Evolutionary conservation across 2,329 filamentous ascomycete genomes (phyloP).

Genomic region (Cladosporium sp.): DNA sequence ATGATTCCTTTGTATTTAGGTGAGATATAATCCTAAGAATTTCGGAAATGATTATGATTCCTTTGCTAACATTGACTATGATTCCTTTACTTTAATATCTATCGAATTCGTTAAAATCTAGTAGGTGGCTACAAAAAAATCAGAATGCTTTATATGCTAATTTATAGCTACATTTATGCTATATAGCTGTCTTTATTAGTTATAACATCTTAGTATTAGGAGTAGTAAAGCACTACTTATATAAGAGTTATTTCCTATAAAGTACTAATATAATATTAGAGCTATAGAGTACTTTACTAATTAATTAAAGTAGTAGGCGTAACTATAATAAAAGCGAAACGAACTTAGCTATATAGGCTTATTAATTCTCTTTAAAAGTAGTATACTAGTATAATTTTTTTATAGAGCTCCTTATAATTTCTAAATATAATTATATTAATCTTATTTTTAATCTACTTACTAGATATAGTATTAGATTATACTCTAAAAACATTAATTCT

Average conservation of each 20-base stretch:
- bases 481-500: too few relatives aligned
- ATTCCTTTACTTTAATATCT: constrained; percentile 2
- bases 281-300: not conserved
- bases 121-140: not conserved
- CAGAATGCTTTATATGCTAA: not conserved
- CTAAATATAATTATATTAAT: too few relatives aligned
- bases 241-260: not conserved
- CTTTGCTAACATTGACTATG: not conserved
- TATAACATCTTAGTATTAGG: not conserved
- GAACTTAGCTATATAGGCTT: too few relatives aligned
- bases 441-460: too few relatives aligned
- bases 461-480: too few relatives aligned
- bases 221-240: not conserved
- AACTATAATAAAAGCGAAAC: constrained; percentile 5
- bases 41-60: constrained; percentile 5
- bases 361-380: too few relatives aligned
- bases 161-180: not conserved
- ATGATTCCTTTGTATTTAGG: constrained; percentile 7
- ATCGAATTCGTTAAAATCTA: not conserved
- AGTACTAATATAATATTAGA: not conserved
- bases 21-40: constrained; percentile 5
- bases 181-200: constrained; percentile 3
- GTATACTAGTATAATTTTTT: too few relatives aligned
- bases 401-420: too few relatives aligned
- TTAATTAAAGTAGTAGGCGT: not conserved